Evolutionary conservation across 1,139 yeast genomes (phyloP).

Genomic region (Taphrina communis): DNA sequence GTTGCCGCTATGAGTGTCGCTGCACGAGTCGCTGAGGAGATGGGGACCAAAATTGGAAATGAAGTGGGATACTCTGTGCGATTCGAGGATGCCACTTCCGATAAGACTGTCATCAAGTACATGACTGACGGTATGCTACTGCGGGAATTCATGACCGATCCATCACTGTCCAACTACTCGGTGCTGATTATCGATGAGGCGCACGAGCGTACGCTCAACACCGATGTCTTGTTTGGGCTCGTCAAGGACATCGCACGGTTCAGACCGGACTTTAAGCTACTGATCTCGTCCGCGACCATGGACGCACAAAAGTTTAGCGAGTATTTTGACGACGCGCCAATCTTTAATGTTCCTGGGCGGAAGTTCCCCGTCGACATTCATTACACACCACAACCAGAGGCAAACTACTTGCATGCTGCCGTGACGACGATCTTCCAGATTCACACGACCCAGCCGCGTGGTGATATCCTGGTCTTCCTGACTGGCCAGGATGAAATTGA

Average conservation of each 20-base stretch:
- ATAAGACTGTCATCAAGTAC: slow-evolving; percentile 73
- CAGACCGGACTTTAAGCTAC: slow-evolving; percentile 71
- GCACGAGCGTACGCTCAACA: slow-evolving; percentile 90
- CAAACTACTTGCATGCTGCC: slow-evolving; percentile 87
- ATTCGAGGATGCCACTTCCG: slow-evolving; percentile 76
- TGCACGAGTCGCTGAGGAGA: slow-evolving; percentile 85
- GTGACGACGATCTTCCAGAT: slow-evolving; percentile 81
- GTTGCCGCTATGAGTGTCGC: slow-evolving; percentile 97
- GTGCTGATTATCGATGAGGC: slow-evolving; percentile 96
- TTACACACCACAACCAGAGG: slow-evolving; percentile 86
- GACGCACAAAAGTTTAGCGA: slow-evolving; percentile 83
- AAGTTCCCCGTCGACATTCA: slow-evolving; percentile 85
- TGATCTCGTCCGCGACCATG: slow-evolving; percentile 93
- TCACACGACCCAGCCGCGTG: slow-evolving; percentile 65
- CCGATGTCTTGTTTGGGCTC: slow-evolving; percentile 85
- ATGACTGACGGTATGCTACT: slow-evolving; percentile 94
- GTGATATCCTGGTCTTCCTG: slow-evolving; percentile 82
- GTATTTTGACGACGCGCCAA: slow-evolving; percentile 80
- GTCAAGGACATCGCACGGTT: slow-evolving; percentile 70
- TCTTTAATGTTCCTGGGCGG: slow-evolving; percentile 80
- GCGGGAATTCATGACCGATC: slow-evolving; percentile 81
- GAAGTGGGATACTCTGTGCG: slow-evolving; percentile 88
- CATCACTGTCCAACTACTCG: slow-evolving; percentile 68
- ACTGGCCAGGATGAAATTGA: slow-evolving; percentile 95
- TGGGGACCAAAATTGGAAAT: slow-evolving; percentile 71